Evolutionary conservation across 2,329 filamentous ascomycete species (phyloP), one percentile per base, ranked within the genome.

Genomic region (Fusarium abutilonis): DNA sequence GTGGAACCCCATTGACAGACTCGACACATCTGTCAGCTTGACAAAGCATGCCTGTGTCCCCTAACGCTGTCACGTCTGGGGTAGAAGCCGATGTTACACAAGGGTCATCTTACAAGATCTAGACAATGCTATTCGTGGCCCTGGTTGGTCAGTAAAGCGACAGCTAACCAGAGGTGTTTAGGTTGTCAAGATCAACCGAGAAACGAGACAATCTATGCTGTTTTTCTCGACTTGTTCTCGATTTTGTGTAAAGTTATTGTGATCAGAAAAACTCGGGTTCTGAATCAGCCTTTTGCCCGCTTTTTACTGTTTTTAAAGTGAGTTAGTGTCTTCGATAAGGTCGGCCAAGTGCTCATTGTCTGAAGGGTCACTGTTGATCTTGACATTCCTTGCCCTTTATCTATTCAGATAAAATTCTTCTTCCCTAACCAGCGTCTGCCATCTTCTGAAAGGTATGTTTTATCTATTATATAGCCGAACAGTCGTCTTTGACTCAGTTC

Each of bases 11-110:
- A 28, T 43, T 51, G 35, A 36, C 17, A 62, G 36, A 58, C 51
- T 40, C 48, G 42, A 52, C 35, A 44, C 34, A 35, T 57, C 51
- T 57, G 60, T 53, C 66, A 65, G 52, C 55, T 61, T 67, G 61
- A 69, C 53, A 63, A 65, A 69, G 39, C 43, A 57, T 44, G 38
- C 38, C n/a, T 41, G 40, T 64, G 36, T 32, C 26, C 39, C 43
- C 32, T 41, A 15, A 50, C 39, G 46, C 19, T 17, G 58, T 60
- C 53, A 36, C 46, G 43, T 47, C 44, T 65, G 42, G 49, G 42
- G 56, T 44, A 56, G 60, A 53, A 49, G 56, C 43, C 48, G 50
- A 63, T 21, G 55, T 14, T 56, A 53, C 50, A 68, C 58, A 46
- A 6, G 26, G 38, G 15, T 11, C 26, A 41, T 48, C n/a, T 28